Conservation (phyloP, 2,329 filamentous ascomycete species). For the Calonectria ilicicola region DNA sequence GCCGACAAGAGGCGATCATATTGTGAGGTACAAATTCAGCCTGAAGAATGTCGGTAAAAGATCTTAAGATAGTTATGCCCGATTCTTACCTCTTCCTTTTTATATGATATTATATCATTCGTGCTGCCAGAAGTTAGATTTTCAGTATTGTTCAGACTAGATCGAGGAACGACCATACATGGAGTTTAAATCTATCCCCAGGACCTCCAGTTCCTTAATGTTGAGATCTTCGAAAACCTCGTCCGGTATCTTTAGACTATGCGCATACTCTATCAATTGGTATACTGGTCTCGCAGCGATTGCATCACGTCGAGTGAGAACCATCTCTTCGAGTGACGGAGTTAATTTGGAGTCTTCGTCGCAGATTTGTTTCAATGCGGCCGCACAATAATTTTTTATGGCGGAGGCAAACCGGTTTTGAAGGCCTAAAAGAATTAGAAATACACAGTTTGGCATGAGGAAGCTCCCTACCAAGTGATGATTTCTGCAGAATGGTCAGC, state of each 20-base stretch:
- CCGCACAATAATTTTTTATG: not conserved
- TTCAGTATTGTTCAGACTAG: not conserved
- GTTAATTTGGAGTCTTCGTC: not conserved
- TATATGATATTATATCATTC: not conserved
- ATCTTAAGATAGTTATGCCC: too few species aligned
- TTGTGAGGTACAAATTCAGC: not conserved
- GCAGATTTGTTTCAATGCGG: not conserved
- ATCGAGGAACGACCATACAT: not conserved
- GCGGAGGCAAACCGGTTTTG: not conserved
- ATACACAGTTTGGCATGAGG: too few species aligned
- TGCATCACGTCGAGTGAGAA: not conserved
- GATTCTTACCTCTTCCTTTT: not conserved
- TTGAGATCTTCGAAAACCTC: not conserved
- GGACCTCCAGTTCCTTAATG: not conserved
- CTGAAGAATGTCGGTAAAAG: not conserved
- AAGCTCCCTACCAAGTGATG: not conserved
- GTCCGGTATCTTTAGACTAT: not conserved
- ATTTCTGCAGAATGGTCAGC: not conserved
- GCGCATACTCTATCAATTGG: not conserved
- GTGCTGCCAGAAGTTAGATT: not conserved
- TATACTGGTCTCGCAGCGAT: not conserved
- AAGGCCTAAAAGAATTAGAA: not conserved
- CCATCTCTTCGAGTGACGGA: not conserved
- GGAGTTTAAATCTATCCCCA: not conserved
- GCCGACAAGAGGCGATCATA: not conserved